A percentile compares a stretch with the other conserved stretches of the same genome.
Evolutionary conservation across 208 protist genomes (phyloP).

Genomic region (Trichomonas vaginalis): DNA sequence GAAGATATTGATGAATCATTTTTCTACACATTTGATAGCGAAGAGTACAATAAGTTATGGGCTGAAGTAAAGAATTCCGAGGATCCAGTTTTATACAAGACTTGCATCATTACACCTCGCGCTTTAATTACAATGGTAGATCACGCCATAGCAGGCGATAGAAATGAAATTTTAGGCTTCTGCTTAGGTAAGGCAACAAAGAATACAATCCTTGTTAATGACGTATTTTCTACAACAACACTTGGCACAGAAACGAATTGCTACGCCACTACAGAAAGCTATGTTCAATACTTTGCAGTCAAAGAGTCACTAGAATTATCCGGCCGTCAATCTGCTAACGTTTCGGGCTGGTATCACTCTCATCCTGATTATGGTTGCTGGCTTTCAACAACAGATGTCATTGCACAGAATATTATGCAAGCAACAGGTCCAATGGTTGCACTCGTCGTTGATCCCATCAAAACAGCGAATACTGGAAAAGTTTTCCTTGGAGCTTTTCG

Average conservation of each 20-base stretch:
- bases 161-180: background rate
- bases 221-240: background rate
- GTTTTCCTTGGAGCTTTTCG: background rate
- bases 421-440: background rate
- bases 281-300: background rate
- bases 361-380: background rate
- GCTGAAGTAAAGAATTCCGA: background rate
- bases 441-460: background rate
- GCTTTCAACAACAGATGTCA: background rate
- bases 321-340: background rate
- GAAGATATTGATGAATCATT: background rate
- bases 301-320: background rate
- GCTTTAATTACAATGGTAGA: slow-evolving; percentile 2
- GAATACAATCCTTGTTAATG: background rate
- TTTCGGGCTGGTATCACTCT: background rate
- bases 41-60: background rate
- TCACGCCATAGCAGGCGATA: background rate
- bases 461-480: background rate
- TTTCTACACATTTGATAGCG: background rate
- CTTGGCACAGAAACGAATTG: background rate
- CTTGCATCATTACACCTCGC: background rate
- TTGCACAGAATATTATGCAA: background rate
- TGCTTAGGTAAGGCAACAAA: background rate
- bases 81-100: background rate
- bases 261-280: background rate